Base-by-base conservation (phyloP, 805 yeast genomes). In the Myxozyma kluyveri region DNA sequence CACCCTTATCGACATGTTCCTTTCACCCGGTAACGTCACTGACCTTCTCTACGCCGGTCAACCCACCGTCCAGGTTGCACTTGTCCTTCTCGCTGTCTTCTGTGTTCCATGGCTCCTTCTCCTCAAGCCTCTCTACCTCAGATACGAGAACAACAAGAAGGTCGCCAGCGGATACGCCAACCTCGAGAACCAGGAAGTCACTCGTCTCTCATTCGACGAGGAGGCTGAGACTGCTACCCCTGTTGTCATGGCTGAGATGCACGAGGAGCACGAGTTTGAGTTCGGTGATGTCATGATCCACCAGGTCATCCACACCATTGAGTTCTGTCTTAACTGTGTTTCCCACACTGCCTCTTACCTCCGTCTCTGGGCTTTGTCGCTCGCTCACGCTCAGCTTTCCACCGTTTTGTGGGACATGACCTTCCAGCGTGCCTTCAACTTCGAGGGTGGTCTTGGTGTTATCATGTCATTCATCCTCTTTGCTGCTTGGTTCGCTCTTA, bases 281-380 rank as follows among this genome's bases (percentile, higher is more conserved):
- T 87, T 91, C 67, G 97, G 97, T 42, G 99, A 91, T 64, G 81
- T 93, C 31, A 85, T 91, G 84, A 91, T 91, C 62, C 96, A 91
- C 70, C 99, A 91, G 72, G 96, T 91, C 22, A 91, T 91, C 62
- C 97, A 93, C 70, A 93, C 99, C 9, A 91, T 91, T 67, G 99
- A 91, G 75, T 91, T 93, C 72, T 91, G 99, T 67, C 77, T 91
- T 66, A 93, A 93, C 71, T 87, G 96, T 75, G 96, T 91, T 29
- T 88, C 96, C n/a, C 99, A 91, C 69, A 91, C 99, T 1, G 99
- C 99, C 0, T 91, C 98, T 0, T 91, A 91, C 66, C 76, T 91
- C 62, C 86, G 99, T 71, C 75, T 91, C 61, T 91, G 99, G 99
- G 99, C 99, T 2, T 75, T 91, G 61, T 91, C 98, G 1, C 79